phyloP scores from a whole-genome alignment of 2,329 filamentous ascomycete species.

The Ophiostoma triangulosporum region DNA sequence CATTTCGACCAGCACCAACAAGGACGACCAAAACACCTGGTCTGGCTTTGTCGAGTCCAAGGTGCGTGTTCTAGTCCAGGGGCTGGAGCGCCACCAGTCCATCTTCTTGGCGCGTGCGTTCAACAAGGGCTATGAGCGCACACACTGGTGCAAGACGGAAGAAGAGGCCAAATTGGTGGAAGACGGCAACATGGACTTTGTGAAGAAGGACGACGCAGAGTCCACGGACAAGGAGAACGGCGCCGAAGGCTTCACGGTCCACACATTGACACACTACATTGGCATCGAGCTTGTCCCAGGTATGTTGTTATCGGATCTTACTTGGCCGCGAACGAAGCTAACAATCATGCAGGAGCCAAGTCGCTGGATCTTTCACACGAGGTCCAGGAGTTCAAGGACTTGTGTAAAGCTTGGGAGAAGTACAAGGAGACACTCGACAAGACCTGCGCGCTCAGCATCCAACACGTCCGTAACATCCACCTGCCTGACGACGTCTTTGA shows the following conservation, averaged over 20 bases:
- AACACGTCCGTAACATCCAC: constrained; percentile 73
- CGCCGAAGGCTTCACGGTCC: constrained; percentile 36
- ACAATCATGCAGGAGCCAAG: constrained; percentile 41
- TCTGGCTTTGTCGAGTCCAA: constrained; percentile 90
- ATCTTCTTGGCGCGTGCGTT: constrained; percentile 81
- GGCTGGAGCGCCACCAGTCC: constrained; percentile 65
- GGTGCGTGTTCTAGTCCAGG: constrained; percentile 70
- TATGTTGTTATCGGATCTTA: constrained; percentile 28
- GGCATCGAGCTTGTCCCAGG: constrained; percentile 68
- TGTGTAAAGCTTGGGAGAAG: constrained; percentile 61
- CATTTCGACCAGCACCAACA: constrained; percentile 66
- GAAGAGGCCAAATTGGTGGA: constrained; percentile 41
- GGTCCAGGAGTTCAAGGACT: constrained; percentile 74
- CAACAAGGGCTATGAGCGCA: constrained; percentile 81
- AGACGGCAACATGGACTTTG: constrained; percentile 36
- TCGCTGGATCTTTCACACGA: constrained; percentile 67
- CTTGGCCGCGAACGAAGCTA: constrained; percentile 20
- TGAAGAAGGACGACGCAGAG: constrained; percentile 29
- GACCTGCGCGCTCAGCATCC: constrained; percentile 52
- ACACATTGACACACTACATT: constrained; percentile 89
- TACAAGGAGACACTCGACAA: constrained; percentile 59
- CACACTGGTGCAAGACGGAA: constrained; percentile 49
- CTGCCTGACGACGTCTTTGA: constrained; percentile 85
- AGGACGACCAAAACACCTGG: constrained; percentile 77
- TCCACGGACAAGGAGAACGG: neutral